Evolutionary conservation across 768 basidiomycete genomes (phyloP), one percentile per base, ranked within the genome.

Genomic region (Exidia glandulosa): DNA sequence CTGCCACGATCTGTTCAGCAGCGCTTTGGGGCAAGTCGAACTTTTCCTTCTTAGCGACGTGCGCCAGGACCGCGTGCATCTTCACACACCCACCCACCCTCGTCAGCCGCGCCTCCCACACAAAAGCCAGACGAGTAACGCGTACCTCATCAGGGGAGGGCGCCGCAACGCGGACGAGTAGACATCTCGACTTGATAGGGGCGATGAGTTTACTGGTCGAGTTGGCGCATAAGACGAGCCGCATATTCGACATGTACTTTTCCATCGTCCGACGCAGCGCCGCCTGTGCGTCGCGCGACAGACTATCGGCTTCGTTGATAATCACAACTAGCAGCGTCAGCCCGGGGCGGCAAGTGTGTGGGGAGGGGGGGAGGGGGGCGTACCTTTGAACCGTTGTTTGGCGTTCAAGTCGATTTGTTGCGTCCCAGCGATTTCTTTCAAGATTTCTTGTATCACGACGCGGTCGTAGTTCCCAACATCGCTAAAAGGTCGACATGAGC

Each of bases 381-480:
- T 41, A 93, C 95, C 94, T 79, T 99, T 99, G 75, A 99, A 99
- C 60, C 90, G 80, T 66, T 99, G 94, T 70, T 89, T 94, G 2
- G 95, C 95, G 68, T 82, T 90, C 63, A 97, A 72, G 74, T 99
- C 95, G 10, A 99, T 93, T 70, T 98, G 95, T 70, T 99, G 95
- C 2, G 94, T 99, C 72, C 97, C 94, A 1, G 95, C 95, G 66
- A 99, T 97, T 73, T 98, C 95, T 72, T 98, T 99, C 60, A 99
- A 73, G 50, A 99, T 81, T 67, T 99, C 95, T 68, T 98, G 95
- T 57, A 99, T 92, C 56, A 99, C 93, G 1, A 94, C 81, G 63
- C 95, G 79, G 70, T 99, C 95, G 67, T 88, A 96, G 67, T 86
- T 95, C 13, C 95, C 95, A 0, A 94, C 94, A 74, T 99, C 95